Conservation (phyloP, 768 basidiomycete genomes). For the Dioszegia hungarica region DNA sequence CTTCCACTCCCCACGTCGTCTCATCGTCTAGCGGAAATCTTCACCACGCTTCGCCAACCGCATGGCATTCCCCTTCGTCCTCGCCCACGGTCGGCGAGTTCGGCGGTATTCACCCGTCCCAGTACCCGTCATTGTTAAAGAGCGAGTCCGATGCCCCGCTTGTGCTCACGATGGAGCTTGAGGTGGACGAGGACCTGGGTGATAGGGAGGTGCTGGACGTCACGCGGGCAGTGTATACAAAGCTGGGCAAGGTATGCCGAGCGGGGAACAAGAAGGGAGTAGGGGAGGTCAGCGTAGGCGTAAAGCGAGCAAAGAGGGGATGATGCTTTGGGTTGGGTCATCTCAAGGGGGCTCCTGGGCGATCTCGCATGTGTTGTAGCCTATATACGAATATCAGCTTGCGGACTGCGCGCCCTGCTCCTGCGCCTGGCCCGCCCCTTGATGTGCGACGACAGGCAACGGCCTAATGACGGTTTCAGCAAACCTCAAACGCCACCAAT, state of each 20-base stretch:
- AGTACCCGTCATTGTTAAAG: background rate
- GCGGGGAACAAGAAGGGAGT: background rate
- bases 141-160: slow-evolving; percentile 10
- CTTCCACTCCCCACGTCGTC: background rate
- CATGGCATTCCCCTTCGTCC: background rate
- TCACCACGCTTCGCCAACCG: background rate
- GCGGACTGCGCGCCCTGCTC: too few species aligned
- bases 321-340: too few species aligned
- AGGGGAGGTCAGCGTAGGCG: slow-evolving; percentile 11
- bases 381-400: background rate
- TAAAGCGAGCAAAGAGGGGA: background rate
- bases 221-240: slow-evolving; percentile 17
- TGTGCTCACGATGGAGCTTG: slow-evolving; percentile 24
- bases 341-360: too few species aligned
- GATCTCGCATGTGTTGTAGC: background rate
- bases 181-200: slow-evolving; percentile 23
- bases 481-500: background rate
- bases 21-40: background rate
- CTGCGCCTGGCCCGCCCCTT: too few species aligned
- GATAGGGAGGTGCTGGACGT: slow-evolving; percentile 38
- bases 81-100: slow-evolving; percentile 6
- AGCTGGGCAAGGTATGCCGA: slow-evolving; percentile 3
- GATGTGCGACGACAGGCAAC: too few species aligned
- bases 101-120: slow-evolving; percentile 5
- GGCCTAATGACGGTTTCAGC: background rate